These are phyloP conservation scores for Pyrenophora graminea DNA, from an alignment of 2,329 filamentous ascomycete species.

Conservation along the genomic window DNA sequence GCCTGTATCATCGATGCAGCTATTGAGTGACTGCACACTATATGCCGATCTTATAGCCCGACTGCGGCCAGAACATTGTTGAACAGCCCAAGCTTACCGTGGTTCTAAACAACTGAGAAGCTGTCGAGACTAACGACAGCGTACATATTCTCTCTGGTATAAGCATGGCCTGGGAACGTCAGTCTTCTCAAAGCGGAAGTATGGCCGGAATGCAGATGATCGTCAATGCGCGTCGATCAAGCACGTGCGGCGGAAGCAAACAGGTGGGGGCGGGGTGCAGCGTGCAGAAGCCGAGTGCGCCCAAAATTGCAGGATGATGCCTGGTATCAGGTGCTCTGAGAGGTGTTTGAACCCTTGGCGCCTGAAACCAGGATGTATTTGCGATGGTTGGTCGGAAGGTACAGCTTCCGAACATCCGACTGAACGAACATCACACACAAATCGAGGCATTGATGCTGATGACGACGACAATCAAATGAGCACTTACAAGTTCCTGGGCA, in stretches of 20 bases:
- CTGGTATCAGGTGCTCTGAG: conserved; percentile 19
- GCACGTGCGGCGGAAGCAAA: conserved; percentile 1
- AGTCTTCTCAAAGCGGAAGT: conserved; percentile 1
- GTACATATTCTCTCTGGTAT: conserved; percentile 55
- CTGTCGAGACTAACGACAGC: conserved; percentile 57
- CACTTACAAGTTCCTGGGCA: conserved; percentile 72
- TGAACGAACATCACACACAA: too few relatives aligned
- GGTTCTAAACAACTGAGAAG: conserved; percentile 53
- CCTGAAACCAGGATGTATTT: conserved; percentile 12
- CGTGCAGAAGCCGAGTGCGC: conserved; percentile 15
- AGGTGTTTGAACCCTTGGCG: conserved; percentile 22
- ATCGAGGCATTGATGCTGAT: conserved; percentile 9
- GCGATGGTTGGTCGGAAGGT: conserved; percentile 28
- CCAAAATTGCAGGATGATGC: conserved; percentile 32
- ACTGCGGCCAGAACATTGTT: background rate
- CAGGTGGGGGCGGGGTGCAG: conserved; percentile 21
- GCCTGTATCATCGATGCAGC: too few relatives aligned
- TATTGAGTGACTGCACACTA: too few relatives aligned
- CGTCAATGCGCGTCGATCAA: background rate
- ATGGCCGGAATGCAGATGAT: background rate
- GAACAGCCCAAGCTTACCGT: conserved; percentile 30
- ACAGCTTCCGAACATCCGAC: conserved; percentile 26
- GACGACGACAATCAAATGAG: conserved; percentile 2
- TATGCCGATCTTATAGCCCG: too few relatives aligned
- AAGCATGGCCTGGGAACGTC: conserved; percentile 42